Conservation (phyloP, 306 rosid genomes). For the Notholithocarpus densiflorus region DNA sequence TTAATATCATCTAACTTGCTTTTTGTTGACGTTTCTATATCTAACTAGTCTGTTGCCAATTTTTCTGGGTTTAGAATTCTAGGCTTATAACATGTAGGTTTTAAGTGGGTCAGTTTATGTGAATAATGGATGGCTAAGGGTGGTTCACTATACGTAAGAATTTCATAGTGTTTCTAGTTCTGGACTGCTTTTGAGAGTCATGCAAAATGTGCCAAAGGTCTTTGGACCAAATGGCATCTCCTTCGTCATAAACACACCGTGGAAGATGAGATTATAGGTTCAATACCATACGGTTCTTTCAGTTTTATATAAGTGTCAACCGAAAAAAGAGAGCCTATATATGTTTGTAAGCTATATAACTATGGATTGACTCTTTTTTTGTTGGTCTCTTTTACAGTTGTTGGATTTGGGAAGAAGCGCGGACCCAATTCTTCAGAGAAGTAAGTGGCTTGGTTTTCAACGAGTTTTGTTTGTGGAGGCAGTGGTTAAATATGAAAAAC, state of each 20-base stretch:
- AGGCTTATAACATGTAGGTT: not conserved
- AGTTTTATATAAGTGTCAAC: not conserved
- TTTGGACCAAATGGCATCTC: not conserved
- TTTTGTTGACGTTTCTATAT: not conserved
- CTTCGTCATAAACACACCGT: not conserved
- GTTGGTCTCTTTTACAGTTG: not conserved
- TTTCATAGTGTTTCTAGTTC: no score
- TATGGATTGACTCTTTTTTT: not conserved
- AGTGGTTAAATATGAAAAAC: not conserved
- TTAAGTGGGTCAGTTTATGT: not conserved
- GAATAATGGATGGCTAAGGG: not conserved
- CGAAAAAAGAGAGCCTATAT: not conserved
- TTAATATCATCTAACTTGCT: not conserved
- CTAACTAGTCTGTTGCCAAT: not conserved
- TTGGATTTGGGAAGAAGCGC: slow-evolving; percentile 13
- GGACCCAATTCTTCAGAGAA: slow-evolving; percentile 21
- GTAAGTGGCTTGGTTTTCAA: not conserved
- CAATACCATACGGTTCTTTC: not conserved
- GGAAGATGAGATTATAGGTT: not conserved
- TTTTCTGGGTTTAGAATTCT: not conserved
- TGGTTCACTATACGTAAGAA: no score
- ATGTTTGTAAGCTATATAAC: not conserved
- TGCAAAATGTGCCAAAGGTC: not conserved
- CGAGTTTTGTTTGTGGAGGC: not conserved
- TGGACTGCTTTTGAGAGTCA: not conserved